Evolutionary conservation across 192 early-diverging fungal genomes (phyloP), one percentile per base, ranked within the genome.

Genomic region (Helicostylum pulchrum): DNA sequence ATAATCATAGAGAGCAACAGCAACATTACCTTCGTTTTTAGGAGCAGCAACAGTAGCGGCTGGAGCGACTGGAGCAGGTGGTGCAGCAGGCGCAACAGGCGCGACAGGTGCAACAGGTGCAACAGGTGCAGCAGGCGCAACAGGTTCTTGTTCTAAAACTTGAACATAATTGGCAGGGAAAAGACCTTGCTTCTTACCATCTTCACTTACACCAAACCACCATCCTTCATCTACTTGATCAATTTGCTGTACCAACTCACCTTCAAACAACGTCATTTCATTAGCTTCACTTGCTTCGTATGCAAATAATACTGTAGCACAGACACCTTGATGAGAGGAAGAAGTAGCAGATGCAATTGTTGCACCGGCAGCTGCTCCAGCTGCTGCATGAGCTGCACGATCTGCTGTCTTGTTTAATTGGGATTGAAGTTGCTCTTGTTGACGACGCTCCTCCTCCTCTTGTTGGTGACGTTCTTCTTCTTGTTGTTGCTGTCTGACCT

Each of bases 141-240:
- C 66, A 2, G 67, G 67, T 45, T 71, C 21, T 14, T 52, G 31
- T 5, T 17, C 54, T 4, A 30, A n/a, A 21, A 15, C 50, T 44
- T 26, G 62, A 15, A 15, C 32, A 30, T 45, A 31, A 31, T 64
- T 84, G 68, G 81, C 81, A 21, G 94, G 94, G 79, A 97, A 97
- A 42, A 95, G 71, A 30, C 94, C 94, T 42, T 79, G 79, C 9
- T 85, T 78, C 20, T 77, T 67, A 10, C 92, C 92, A 68, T 90
- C 85, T 57, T 88, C 78, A 59, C 86, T 89, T 30, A 80, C 80
- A 56, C 93, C 95, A 45, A 86, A 82, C 95, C 94, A 96, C 95
- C 95, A 98, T 43, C 91, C 94, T 42, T 92, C 89, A 72, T 93
- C 92, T 49, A 93, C 51, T 77, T 92, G 83, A 15, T 88, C 86